phyloP scores from a whole-genome alignment of 371 early-diverging fungal genomes.

The Lichtheimia corymbifera region DNA sequence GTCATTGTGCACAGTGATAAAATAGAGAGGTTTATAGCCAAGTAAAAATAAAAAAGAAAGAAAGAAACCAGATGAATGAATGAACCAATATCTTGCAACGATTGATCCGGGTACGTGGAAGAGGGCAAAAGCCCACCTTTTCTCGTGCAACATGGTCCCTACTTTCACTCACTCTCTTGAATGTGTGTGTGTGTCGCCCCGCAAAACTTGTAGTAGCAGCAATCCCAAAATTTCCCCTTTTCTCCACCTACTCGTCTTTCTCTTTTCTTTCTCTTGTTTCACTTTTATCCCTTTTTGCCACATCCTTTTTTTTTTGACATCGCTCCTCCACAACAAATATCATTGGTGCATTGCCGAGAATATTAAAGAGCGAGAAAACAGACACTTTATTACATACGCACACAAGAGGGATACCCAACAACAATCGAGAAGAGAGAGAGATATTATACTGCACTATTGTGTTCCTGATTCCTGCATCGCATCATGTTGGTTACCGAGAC shows the following conservation, averaged over 20 bases:
- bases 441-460: neutral
- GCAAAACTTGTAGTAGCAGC: neutral
- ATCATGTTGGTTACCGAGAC: slow-evolving; percentile 43
- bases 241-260: slow-evolving; percentile 3
- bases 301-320: slow-evolving; percentile 9
- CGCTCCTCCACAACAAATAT: slow-evolving; percentile 13
- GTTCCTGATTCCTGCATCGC: neutral
- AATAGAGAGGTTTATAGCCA: neutral
- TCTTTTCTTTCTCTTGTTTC: slow-evolving; percentile 11
- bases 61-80: neutral
- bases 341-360: neutral
- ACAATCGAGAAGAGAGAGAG: neutral
- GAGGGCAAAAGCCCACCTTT: neutral
- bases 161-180: slow-evolving; percentile 4
- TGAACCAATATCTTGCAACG: too few relatives aligned
- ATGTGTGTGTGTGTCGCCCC: slow-evolving; percentile 1
- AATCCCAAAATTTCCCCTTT: neutral
- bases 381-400: neutral
- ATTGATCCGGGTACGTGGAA: slow-evolving; percentile 2
- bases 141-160: slow-evolving; percentile 13
- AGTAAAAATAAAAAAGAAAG: neutral
- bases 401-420: too few relatives aligned
- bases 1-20: neutral
- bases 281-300: slow-evolving; percentile 1
- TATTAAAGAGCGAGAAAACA: neutral